Base-by-base conservation (phyloP, 257 asterid genomes). In the Solanum chaucha region DNA sequence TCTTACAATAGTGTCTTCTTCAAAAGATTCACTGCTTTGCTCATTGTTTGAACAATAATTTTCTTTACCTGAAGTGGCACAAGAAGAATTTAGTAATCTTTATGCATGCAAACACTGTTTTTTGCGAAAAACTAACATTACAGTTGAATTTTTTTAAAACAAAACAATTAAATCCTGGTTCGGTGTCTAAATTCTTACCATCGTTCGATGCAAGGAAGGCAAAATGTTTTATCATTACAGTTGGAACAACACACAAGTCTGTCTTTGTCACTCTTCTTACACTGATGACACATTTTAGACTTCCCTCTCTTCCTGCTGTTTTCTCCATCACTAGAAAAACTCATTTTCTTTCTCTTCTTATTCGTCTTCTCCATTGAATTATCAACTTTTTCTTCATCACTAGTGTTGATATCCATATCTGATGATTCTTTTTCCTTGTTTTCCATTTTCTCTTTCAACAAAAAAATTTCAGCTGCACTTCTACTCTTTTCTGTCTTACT, bases 271-370 rank as follows among this genome's bases (percentile, higher is more conserved):
- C 86, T 90, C 82, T 91, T 88, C 85, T 90, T 92, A 15, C 94
- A 91, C 19, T 91, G 93, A 84, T 93, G 95, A 68, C 95, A 91
- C 92, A 88, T 91, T 28, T 75, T 89, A 2, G 93, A 90, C 51
- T 64, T 26, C 26, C 5, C 78, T 48, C 51, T 73, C 46, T 38
- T 44, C 51, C 51, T 44, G 51, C 0, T 44, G 51, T 44, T 44
- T 44, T 44, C 17, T 0, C 1, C 51, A 11, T 12, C 51, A 44
- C 51, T 44, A 11, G 15, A 44, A 44, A 44, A 44, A 12, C 48
- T 44, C 14, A 65, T 65, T 83, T 20, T 59, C 35, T 8, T 38
- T 59, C 78, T 67, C n/a, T 84, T 61, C 17, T 80, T 83, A 48
- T 85, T 75, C 71, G 4, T 59, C 11, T 3, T 22, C 30, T n/a